A percentile compares a stretch with the other conserved stretches of the same genome.
phyloP scores from a whole-genome alignment of 306 rosid species.

The Canavalia gladiata region DNA sequence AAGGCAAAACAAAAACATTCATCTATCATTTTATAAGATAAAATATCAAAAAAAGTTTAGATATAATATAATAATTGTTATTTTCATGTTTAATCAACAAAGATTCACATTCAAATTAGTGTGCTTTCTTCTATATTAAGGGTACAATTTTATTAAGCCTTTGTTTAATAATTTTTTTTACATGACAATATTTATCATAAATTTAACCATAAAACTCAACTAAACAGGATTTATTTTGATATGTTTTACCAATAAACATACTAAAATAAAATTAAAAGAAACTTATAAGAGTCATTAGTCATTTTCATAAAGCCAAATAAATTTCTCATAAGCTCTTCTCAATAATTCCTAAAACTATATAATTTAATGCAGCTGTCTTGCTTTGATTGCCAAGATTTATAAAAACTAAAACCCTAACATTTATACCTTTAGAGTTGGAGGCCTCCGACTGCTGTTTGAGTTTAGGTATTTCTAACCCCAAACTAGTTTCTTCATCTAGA shows the following conservation, averaged over 20 bases:
- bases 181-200: not conserved
- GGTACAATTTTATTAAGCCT: not conserved
- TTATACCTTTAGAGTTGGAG: constrained; percentile 84
- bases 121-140: constrained; percentile 12
- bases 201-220: not conserved
- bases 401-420: constrained; percentile 88
- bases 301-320: not conserved
- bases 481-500: constrained; percentile 83
- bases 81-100: constrained; percentile 10
- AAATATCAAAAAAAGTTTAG: not conserved
- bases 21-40: no score
- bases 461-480: constrained; percentile 83
- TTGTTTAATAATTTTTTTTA: not conserved
- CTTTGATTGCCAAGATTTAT: constrained; percentile 97
- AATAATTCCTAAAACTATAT: not conserved
- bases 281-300: not conserved
- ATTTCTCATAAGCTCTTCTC: not conserved
- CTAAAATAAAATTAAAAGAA: constrained; percentile 2
- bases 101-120: constrained; percentile 3
- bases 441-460: constrained; percentile 76
- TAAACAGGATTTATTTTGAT: not conserved
- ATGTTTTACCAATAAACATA: no score
- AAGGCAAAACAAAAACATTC: no score
- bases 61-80: not conserved
- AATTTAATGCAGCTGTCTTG: constrained; percentile 64